These are phyloP conservation scores for Eucalyptus tenuipes DNA, from an alignment of 345 rosid species.

Conservation along the genomic window DNA sequence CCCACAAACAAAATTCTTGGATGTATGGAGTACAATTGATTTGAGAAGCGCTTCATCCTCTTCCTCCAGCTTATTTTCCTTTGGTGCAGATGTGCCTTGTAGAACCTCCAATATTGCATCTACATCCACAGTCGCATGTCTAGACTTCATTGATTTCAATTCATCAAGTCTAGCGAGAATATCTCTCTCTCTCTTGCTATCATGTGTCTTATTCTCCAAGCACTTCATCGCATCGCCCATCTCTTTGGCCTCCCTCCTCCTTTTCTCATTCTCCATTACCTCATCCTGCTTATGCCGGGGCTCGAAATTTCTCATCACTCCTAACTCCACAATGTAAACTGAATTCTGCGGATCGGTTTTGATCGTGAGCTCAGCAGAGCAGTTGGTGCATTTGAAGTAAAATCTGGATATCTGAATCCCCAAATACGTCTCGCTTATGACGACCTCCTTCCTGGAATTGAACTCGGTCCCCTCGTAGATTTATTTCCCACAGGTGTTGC, in stretches of 20 bases:
- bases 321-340: slow-evolving; percentile 76
- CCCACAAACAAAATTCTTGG: background rate
- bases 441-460: slow-evolving; percentile 87
- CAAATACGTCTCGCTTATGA: slow-evolving; percentile 43
- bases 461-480: slow-evolving; percentile 82
- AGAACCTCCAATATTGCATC: slow-evolving; percentile 82
- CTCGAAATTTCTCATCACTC: slow-evolving; percentile 69
- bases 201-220: slow-evolving; percentile 69
- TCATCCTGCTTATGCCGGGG: slow-evolving; percentile 95
- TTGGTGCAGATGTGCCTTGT: slow-evolving; percentile 47
- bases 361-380: slow-evolving; percentile 76
- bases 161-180: slow-evolving; percentile 84
- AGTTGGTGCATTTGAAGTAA: slow-evolving; percentile 86
- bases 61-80: slow-evolving; percentile 10
- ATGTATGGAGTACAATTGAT: background rate
- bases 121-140: slow-evolving; percentile 74
- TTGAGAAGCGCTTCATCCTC: slow-evolving; percentile 1
- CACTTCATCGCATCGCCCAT: slow-evolving; percentile 94
- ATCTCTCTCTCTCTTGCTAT: slow-evolving; percentile 89
- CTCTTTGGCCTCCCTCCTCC: slow-evolving; percentile 63
- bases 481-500: slow-evolving; percentile 70
- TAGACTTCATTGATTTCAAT: slow-evolving; percentile 86
- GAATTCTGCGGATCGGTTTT: slow-evolving; percentile 87
- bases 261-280: slow-evolving; percentile 45
- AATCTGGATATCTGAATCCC: slow-evolving; percentile 87